phyloP scores from a whole-genome alignment of 148 eudicot species.

The Rhododendron simsii region DNA sequence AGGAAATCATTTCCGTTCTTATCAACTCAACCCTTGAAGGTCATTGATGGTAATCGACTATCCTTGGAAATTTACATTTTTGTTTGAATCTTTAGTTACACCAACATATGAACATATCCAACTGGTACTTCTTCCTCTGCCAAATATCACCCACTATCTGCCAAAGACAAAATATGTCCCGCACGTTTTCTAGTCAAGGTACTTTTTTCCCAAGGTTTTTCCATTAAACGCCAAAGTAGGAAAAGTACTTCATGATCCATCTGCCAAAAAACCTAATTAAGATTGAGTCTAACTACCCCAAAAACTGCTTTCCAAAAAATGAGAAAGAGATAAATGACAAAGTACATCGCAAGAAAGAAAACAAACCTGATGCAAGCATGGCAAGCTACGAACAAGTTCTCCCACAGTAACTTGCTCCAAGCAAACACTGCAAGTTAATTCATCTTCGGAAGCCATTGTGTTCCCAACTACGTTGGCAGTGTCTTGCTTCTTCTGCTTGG shows the following conservation, averaged over 20 bases:
- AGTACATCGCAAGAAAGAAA: neutral
- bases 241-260: neutral
- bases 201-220: neutral
- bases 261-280: neutral
- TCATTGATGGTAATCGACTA: neutral
- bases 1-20: neutral
- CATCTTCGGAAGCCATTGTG: slow-evolving; percentile 56
- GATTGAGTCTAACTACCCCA: neutral
- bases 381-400: slow-evolving; percentile 84
- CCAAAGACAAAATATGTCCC: neutral
- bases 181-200: neutral
- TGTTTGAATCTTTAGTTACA: neutral
- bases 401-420: slow-evolving; percentile 87
- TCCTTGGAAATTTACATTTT: neutral
- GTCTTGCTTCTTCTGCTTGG: slow-evolving; percentile 56
- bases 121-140: neutral
- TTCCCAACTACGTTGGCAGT: slow-evolving; percentile 32
- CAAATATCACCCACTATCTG: neutral
- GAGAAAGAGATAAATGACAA: neutral
- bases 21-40: neutral
- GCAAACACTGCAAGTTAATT: slow-evolving; percentile 86
- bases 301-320: neutral
- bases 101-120: neutral
- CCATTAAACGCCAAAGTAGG: neutral
- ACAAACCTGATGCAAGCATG: slow-evolving; percentile 89